phyloP scores from a whole-genome alignment of 805 yeast genomes.

The Ogataea polymorpha region DNA sequence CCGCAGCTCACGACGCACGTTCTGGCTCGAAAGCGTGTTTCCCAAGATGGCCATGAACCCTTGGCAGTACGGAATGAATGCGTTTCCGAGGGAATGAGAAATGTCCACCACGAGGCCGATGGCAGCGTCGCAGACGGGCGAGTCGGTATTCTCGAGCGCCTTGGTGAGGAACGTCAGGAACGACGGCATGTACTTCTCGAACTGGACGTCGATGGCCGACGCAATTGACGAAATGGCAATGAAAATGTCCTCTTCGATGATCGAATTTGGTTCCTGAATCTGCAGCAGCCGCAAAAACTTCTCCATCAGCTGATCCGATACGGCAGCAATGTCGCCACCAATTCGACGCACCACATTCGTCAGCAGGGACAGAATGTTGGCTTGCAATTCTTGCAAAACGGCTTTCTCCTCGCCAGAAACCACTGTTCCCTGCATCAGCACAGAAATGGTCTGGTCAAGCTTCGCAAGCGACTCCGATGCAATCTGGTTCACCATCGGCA shows the following conservation, averaged over 20 bases:
- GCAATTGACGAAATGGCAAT: conserved; percentile 91
- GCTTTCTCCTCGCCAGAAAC: conserved; percentile 63
- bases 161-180: conserved; percentile 79
- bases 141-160: conserved; percentile 79
- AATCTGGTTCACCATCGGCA: conserved; percentile 64
- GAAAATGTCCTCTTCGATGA: conserved; percentile 87
- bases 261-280: conserved; percentile 56
- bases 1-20: conserved; percentile 74
- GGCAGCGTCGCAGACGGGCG: conserved; percentile 82
- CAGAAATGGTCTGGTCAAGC: conserved; percentile 62
- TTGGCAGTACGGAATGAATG: conserved; percentile 69
- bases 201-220: conserved; percentile 67
- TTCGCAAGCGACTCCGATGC: conserved; percentile 74
- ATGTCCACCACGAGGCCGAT: conserved; percentile 95
- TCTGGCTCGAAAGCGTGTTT: conserved; percentile 59
- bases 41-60: conserved; percentile 85
- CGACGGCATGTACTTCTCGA: conserved; percentile 72
- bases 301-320: conserved; percentile 82
- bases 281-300: conserved; percentile 71
- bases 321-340: conserved; percentile 58
- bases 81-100: conserved; percentile 78
- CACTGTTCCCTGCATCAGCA: conserved; percentile 46
- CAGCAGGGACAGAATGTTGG: conserved; percentile 71
- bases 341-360: conserved; percentile 84
- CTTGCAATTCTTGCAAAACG: conserved; percentile 84